Evolutionary conservation across 495 filamentous ascomycete species (phyloP), one percentile per base, ranked within the genome.

Genomic region (Aspergillus incahuasiensis): DNA sequence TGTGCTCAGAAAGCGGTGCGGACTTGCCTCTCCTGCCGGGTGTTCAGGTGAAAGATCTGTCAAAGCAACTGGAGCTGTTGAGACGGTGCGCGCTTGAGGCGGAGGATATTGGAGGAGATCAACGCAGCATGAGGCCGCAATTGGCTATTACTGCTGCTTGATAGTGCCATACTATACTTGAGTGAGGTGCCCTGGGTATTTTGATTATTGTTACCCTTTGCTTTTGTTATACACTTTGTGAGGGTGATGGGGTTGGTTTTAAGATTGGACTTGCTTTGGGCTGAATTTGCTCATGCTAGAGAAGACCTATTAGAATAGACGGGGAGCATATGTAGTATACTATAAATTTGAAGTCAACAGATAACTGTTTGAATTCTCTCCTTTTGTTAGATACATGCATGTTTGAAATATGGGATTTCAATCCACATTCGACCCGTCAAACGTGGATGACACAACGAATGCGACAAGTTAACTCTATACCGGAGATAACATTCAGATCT

Each of bases 111-210:
- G 21, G 19, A 7, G 34, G 5, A 13, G 38, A 34, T 7, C 28
- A 16, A 16, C 15, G 11, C 0, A n/a, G 47, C 24, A 35, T 61
- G 49, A 38, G 56, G 39, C 60, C 54, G n/a, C 35, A 57, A 20
- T 35, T 62, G 34, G 61, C 61, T 16, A 63, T 63, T 52, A 60
- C 52, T 22, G 57, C 52, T 55, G 57, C 57, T 55, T 56, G 38
- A 50, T 15, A 1, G n/a, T n/a, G n/a, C n/a, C n/a, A n/a, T n/a
- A n/a, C n/a, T n/a, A n/a, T n/a, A n/a, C n/a, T n/a, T n/a, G n/a
- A n/a, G n/a, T n/a, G n/a, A n/a, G n/a, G n/a, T n/a, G n/a, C n/a
- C n/a, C n/a, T n/a, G n/a, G n/a, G n/a, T 35, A 7, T 12, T 15
- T 35, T 12, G 6, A 35, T 35, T 35, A 48, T 32, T 52, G 49